phyloP scores from a whole-genome alignment of 202 grass and related monocot genomes.

The Schoenoplectus triqueter region DNA sequence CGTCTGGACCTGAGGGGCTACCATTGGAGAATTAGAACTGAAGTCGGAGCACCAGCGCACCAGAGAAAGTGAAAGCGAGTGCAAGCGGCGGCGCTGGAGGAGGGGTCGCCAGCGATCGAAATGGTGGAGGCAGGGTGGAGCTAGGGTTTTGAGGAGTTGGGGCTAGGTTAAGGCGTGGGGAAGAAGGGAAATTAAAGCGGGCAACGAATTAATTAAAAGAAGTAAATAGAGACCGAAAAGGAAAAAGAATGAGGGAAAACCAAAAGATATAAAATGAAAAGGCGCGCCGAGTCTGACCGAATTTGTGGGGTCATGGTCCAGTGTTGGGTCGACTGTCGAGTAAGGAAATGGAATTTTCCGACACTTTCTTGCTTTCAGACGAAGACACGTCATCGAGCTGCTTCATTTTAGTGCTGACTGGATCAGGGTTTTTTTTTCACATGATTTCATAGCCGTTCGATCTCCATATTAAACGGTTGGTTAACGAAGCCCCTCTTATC shows the following conservation, averaged over 20 bases:
- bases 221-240: not conserved
- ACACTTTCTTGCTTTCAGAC: slow-evolving; percentile 7
- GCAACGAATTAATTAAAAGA: slow-evolving; percentile 20
- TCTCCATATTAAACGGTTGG: not conserved
- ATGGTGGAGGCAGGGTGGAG: slow-evolving; percentile 46
- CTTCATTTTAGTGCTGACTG: not conserved
- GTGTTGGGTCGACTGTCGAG: slow-evolving; percentile 9
- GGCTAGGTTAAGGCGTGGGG: not conserved
- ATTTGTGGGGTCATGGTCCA: slow-evolving; percentile 7
- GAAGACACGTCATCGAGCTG: not conserved
- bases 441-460: not conserved
- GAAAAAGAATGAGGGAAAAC: not conserved
- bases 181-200: not conserved
- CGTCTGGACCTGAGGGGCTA: not conserved
- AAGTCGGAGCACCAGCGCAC: not conserved
- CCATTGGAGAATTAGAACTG: slow-evolving; percentile 3
- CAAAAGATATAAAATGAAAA: slow-evolving; percentile 36
- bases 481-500: not conserved
- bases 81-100: slow-evolving; percentile 27
- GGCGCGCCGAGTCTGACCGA: not conserved
- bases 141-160: slow-evolving; percentile 64
- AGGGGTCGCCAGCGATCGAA: slow-evolving; percentile 42
- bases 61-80: not conserved
- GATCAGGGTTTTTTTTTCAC: not conserved
- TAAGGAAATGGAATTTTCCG: not conserved